Evolutionary conservation across 2,329 filamentous ascomycete species (phyloP).

Genomic region (Penicillium sp.): DNA sequence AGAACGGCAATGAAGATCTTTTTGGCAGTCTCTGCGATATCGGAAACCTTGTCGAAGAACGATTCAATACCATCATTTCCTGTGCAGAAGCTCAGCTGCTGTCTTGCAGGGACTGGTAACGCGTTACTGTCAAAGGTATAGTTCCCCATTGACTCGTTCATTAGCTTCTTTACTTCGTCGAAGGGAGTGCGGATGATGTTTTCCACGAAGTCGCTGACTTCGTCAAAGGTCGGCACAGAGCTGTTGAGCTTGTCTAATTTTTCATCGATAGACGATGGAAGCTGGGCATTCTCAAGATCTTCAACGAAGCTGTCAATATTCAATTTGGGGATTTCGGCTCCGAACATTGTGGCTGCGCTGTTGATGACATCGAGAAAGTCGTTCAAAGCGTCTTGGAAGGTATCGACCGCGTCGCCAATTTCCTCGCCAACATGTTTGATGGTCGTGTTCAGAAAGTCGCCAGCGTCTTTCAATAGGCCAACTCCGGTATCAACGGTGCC

Average conservation of each 20-base stretch:
- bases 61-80: constrained; percentile 78
- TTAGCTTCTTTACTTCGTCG: constrained; percentile 72
- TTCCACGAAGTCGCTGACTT: constrained; percentile 83
- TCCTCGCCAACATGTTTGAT: constrained; percentile 52
- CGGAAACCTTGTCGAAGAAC: constrained; percentile 78
- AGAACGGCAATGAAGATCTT: constrained; percentile 79
- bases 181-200: constrained; percentile 79
- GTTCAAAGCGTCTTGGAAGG: constrained; percentile 62
- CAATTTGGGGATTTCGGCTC: constrained; percentile 56
- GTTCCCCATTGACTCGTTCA: constrained; percentile 72
- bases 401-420: constrained; percentile 45
- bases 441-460: constrained; percentile 63
- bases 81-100: constrained; percentile 84
- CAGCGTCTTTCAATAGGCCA: constrained; percentile 63
- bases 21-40: constrained; percentile 69
- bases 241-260: constrained; percentile 74
- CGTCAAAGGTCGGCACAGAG: constrained; percentile 79
- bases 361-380: constrained; percentile 61
- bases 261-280: constrained; percentile 70
- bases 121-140: constrained; percentile 79
- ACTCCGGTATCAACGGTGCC: constrained; percentile 76
- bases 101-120: constrained; percentile 84
- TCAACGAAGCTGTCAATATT: constrained; percentile 69
- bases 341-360: constrained; percentile 56
- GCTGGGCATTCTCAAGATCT: constrained; percentile 70